Base-by-base conservation (phyloP, 352 stramenopile species). In the Hyaloperonospora brassicae region DNA sequence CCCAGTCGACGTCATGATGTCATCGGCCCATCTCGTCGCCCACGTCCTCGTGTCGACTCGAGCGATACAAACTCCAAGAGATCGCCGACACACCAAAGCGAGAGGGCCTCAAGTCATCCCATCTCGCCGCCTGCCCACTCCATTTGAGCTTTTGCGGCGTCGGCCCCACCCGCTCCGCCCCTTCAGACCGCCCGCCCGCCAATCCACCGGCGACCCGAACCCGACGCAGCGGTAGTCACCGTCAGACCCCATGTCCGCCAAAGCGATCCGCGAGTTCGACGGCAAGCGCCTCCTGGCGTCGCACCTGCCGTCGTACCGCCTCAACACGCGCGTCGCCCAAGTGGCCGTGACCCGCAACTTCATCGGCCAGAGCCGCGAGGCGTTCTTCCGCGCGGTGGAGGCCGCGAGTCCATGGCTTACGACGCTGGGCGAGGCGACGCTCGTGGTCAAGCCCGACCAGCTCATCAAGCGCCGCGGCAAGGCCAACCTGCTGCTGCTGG, bases 371-470 rank as follows among this genome's bases (percentile, higher is more conserved):
- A 74, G 57, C 47, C 61, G 64, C 45, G 75, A 82, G 25, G 71
- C 72, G 0, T 89, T 89, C 57, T 90, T 91, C 62, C 65, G 63
- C 34, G 53, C 56, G 36, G 73, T 96, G 47, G 87, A 87, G 59
- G 50, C 62, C 23, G 59, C 61, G 22, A 93, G 90, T 69, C 81
- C 79, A 41, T 97, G 92, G 92, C 72, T 97, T 25, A 64, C 72
- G 22, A 59, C 61, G 36, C 75, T 88, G 17, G 66, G 67, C 47
- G 76, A 87, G 30, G 68, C 59, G 21, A 94, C 89, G 58, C 81
- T 98, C 35, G 95, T 98, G 47, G 94, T 98, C 51, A 98, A 98
- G 78, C 95, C 95, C 14, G 95, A 98, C 75, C 93, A 98, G 80
- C 79, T 98, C 39, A 98, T 98, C 73, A 98, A 98, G 78, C 78